phyloP scores from a whole-genome alignment of 2,329 filamentous ascomycete species.

The Trichoderma sp. region DNA sequence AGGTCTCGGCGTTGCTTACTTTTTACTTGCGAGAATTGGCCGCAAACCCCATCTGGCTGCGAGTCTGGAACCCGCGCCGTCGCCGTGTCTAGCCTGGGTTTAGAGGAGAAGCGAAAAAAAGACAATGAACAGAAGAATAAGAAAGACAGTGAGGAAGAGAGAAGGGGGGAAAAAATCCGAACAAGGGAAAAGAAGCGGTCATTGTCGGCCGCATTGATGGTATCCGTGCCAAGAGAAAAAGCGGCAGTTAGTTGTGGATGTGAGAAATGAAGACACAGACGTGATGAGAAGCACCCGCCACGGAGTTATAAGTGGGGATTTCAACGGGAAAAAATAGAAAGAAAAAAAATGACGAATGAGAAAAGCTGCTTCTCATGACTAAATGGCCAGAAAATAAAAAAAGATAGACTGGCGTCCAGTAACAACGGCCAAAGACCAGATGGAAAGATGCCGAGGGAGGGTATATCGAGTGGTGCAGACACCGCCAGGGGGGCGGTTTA shows the following conservation, averaged over 20 bases:
- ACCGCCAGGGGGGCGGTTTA: not conserved
- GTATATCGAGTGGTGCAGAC: not conserved
- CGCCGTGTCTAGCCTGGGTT: not conserved
- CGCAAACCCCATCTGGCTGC: not conserved
- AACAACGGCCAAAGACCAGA: not conserved
- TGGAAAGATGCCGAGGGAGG: constrained; percentile 9
- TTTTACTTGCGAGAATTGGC: not conserved
- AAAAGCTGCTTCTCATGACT: not conserved
- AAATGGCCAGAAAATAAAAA: not conserved
- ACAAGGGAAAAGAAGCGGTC: not conserved
- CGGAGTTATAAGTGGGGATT: constrained; percentile 2
- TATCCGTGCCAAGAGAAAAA: constrained; percentile 11
- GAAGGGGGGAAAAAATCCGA: not conserved
- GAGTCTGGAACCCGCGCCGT: constrained; percentile 14
- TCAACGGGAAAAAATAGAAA: not conserved
- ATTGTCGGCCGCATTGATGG: not conserved
- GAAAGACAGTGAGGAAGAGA: not conserved
- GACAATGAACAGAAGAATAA: not conserved
- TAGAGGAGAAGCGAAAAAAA: not conserved
- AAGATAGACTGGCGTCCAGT: not conserved
- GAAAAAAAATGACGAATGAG: not conserved
- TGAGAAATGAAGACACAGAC: constrained; percentile 5
- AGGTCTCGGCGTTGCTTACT: constrained; percentile 21
- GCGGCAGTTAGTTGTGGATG: constrained; percentile 15
- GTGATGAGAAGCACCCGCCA: not conserved